Base-by-base conservation (phyloP, 305 asterid genomes). In the Fraxinus angustifolia region DNA sequence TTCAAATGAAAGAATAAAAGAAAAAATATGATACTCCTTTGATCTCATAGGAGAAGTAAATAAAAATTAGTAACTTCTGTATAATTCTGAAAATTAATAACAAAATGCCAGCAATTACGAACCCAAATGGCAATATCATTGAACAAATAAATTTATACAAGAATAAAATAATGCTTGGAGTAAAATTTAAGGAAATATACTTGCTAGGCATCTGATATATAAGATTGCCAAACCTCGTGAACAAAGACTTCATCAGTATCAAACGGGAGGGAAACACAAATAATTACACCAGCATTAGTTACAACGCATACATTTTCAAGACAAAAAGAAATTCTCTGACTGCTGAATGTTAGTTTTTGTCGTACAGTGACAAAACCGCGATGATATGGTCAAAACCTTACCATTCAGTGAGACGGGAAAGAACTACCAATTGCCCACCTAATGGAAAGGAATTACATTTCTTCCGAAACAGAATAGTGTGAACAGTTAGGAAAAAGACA, bases 11-110 rank as follows among this genome's bases (percentile, higher is more conserved):
- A 28, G 33, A 12, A 34, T 67, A 67, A 11, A 26, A 67, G 19
- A 67, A 81, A 28, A 17, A 38, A 79, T 34, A 72, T 42, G 21
- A 76, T 48, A 68, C 23, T 70, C 75, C 71, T 83, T 62, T 28
- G 67, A 68, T 76, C 45, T 75, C 19, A 53, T 33, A 79, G 65
- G 85, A 17, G 58, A 72, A 60, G 40, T 62, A 71, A 67, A 72
- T 11, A 2, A 65, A 75, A 76, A 76, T 68, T 65, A 80, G 5
- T 16, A 31, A 70, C 45, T 30, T 70, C 42, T 16, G 17, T 31
- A 70, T 16, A 31, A 0, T 5, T 35, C 23, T 70, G 45, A 16
- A 70, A 68, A 70, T 14, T 4, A 70, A 14, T 31, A 70, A 11
- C 7, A 33, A 31, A 14, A 70, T 4, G 10, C 23, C 40, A 0